phyloP scores from a whole-genome alignment of 345 rosid species.

The Boechera divaricarpa region DNA sequence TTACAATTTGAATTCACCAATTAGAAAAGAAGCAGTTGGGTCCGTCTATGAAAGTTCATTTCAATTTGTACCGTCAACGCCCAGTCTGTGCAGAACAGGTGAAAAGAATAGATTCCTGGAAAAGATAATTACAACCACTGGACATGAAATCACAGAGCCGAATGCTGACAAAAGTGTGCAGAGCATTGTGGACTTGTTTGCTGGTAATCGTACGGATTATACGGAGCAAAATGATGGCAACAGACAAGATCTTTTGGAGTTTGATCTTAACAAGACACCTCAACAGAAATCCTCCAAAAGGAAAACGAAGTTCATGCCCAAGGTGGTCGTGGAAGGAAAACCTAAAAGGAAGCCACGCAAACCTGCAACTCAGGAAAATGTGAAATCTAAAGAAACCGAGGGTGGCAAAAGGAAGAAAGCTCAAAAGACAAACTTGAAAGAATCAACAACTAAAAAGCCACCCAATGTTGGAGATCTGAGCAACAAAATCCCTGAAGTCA shows the following conservation, averaged over 20 bases:
- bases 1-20: slow-evolving; percentile 57
- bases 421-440: slow-evolving; percentile 50
- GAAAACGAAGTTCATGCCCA: slow-evolving; percentile 85
- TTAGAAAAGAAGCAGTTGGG: slow-evolving; percentile 52
- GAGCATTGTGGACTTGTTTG: slow-evolving; percentile 54
- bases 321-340: slow-evolving; percentile 70
- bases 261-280: slow-evolving; percentile 74
- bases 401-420: slow-evolving; percentile 56
- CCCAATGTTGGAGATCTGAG: slow-evolving; percentile 33
- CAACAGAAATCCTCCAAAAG: slow-evolving; percentile 65
- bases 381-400: slow-evolving; percentile 45
- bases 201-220: slow-evolving; percentile 41
- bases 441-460: slow-evolving; percentile 46
- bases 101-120: slow-evolving; percentile 45
- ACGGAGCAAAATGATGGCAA: slow-evolving; percentile 47
- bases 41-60: slow-evolving; percentile 41
- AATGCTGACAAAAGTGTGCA: slow-evolving; percentile 37
- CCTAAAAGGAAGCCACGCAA: slow-evolving; percentile 54
- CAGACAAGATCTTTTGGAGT: slow-evolving; percentile 43
- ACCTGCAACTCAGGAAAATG: slow-evolving; percentile 47
- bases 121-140: slow-evolving; percentile 32
- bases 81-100: slow-evolving; percentile 43
- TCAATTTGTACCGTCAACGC: slow-evolving; percentile 49
- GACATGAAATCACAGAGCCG: slow-evolving; percentile 40
- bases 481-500: slow-evolving; percentile 42